Percentiles rank a stretch among this genome's conserved stretches.
These are phyloP conservation scores for Trichosporon ovoides DNA, from an alignment of 1,284 basidiomycete genomes.

Conservation along the genomic window DNA sequence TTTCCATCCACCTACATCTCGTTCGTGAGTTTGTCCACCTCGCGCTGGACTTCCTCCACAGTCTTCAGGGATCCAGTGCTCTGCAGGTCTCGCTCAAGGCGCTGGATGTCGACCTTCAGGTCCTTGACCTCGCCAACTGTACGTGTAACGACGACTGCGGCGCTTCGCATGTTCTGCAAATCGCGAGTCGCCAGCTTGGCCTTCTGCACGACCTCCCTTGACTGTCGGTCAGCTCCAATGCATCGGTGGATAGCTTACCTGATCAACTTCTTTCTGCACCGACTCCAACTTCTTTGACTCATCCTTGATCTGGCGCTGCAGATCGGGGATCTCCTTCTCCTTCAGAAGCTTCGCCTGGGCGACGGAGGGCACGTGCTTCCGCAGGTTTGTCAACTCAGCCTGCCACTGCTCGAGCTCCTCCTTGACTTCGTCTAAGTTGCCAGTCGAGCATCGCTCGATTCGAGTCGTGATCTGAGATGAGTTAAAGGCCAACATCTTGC, in stretches of 20 bases:
- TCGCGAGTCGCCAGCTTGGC: slow-evolving; percentile 54
- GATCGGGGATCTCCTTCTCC: slow-evolving; percentile 59
- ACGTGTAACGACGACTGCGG: slow-evolving; percentile 60
- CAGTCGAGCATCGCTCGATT: slow-evolving; percentile 25
- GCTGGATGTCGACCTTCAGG: slow-evolving; percentile 60
- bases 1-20: slow-evolving; percentile 63
- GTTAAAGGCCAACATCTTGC: too few relatives aligned
- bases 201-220: slow-evolving; percentile 34
- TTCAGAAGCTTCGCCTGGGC: slow-evolving; percentile 52
- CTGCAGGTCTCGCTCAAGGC: slow-evolving; percentile 64
- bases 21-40: slow-evolving; percentile 60
- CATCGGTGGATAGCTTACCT: slow-evolving; percentile 26
- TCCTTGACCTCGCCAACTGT: slow-evolving; percentile 62
- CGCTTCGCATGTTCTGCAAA: slow-evolving; percentile 60
- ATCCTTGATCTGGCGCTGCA: slow-evolving; percentile 62
- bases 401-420: slow-evolving; percentile 61
- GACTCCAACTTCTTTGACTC: slow-evolving; percentile 57
- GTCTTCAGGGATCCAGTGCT: slow-evolving; percentile 72
- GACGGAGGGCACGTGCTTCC: slow-evolving; percentile 56
- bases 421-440: slow-evolving; percentile 46
- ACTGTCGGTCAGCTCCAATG: slow-evolving; percentile 15
- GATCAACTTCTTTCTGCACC: slow-evolving; percentile 56
- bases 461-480: slow-evolving; percentile 52
- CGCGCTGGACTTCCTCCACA: slow-evolving; percentile 72
- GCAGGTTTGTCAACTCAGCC: slow-evolving; percentile 57